phyloP scores from a whole-genome alignment of 768 basidiomycete genomes.

The Tulasnella sp. region DNA sequence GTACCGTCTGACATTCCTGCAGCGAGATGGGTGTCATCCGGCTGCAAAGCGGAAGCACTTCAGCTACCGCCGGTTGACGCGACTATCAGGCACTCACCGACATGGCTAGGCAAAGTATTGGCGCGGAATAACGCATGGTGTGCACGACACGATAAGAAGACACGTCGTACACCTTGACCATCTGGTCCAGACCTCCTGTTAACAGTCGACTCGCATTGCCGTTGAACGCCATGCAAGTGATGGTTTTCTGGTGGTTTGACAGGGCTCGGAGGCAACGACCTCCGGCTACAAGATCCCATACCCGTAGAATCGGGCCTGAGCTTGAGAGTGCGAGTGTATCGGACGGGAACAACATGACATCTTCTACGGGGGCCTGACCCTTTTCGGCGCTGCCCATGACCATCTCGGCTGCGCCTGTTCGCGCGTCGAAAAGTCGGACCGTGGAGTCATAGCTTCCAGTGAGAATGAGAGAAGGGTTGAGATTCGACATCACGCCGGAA shows the following conservation, averaged over 20 bases:
- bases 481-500: constrained; percentile 75
- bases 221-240: constrained; percentile 82
- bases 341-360: constrained; percentile 87
- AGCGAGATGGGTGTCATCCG: constrained; percentile 92
- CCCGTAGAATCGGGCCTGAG: constrained; percentile 84
- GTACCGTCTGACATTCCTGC: constrained; percentile 98
- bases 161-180: constrained; percentile 98
- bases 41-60: constrained; percentile 41
- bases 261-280: constrained; percentile 83
- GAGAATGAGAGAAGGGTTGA: constrained; percentile 74
- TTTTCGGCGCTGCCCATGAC: constrained; percentile 46
- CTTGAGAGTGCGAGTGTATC: constrained; percentile 77
- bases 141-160: constrained; percentile 91
- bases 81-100: constrained; percentile 53
- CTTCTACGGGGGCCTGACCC: constrained; percentile 63
- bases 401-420: constrained; percentile 80
- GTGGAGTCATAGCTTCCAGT: constrained; percentile 95
- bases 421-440: constrained; percentile 75
- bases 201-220: constrained; percentile 66
- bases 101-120: constrained; percentile 79
- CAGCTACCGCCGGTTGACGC: background rate
- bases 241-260: constrained; percentile 97
- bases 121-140: constrained; percentile 96
- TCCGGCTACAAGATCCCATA: constrained; percentile 92
- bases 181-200: constrained; percentile 87